These are phyloP conservation scores for Penicillium digitatum DNA, from an alignment of 2,329 filamentous ascomycete genomes.

Conservation along the genomic window DNA sequence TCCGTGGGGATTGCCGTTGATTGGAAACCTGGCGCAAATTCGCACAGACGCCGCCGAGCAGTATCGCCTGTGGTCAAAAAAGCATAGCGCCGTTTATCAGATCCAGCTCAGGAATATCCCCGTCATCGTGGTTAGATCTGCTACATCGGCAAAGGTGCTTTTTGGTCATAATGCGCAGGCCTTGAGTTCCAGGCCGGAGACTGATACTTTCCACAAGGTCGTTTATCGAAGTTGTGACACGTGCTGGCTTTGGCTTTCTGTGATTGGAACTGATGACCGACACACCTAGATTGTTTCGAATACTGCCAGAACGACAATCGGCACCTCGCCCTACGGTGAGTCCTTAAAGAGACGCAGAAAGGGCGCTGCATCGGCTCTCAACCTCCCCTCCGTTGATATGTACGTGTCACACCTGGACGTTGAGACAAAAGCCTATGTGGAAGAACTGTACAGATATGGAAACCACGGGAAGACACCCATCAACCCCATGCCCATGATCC, in stretches of 20 bases:
- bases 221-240: conserved; percentile 5
- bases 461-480: conserved; percentile 52
- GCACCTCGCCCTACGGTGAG: conserved; percentile 64
- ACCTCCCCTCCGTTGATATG: conserved; percentile 60
- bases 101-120: conserved; percentile 57
- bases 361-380: conserved; percentile 62
- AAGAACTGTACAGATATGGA: conserved; percentile 58
- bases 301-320: conserved; percentile 64
- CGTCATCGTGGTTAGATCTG: conserved; percentile 55
- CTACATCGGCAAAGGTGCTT: conserved; percentile 49
- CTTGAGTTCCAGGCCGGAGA: conserved; percentile 53
- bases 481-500: conserved; percentile 66
- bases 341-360: conserved; percentile 62
- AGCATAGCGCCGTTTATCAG: conserved; percentile 53
- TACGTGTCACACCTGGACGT: conserved; percentile 61
- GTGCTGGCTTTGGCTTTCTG: neutral
- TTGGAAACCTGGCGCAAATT: conserved; percentile 56
- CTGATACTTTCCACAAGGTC: conserved; percentile 59
- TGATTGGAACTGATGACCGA: neutral
- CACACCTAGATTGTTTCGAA: conserved; percentile 55
- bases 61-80: conserved; percentile 53
- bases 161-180: conserved; percentile 54
- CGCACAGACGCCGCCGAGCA: conserved; percentile 54
- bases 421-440: conserved; percentile 60
- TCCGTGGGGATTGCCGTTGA: conserved; percentile 50